Conservation (phyloP, 2,329 filamentous ascomycete species). For the Truncatella angustata region DNA sequence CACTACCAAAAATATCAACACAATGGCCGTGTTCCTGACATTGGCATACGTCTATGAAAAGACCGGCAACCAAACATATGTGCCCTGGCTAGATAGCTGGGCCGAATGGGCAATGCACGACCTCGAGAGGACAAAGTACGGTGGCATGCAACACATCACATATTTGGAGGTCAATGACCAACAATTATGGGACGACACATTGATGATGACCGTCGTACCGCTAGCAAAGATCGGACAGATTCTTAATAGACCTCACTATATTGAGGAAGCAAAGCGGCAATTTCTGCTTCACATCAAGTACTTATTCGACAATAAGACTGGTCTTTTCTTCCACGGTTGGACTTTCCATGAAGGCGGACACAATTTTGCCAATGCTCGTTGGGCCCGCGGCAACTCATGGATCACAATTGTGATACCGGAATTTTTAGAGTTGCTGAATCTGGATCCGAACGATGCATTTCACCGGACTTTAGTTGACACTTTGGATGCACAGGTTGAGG, state of each 20-base stretch:
- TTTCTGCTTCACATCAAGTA: conserved; percentile 79
- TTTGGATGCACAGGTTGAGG: conserved; percentile 66
- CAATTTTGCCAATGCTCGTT: conserved; percentile 57
- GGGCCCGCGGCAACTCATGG: conserved; percentile 68
- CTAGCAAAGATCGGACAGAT: conserved; percentile 76
- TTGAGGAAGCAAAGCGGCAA: conserved; percentile 75
- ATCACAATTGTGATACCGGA: conserved; percentile 82
- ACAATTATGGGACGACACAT: conserved; percentile 81
- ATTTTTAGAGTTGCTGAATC: conserved; percentile 70
- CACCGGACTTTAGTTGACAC: conserved; percentile 59
- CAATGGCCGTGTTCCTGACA: conserved; percentile 76
- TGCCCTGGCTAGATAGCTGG: conserved; percentile 78
- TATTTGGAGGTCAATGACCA: conserved; percentile 69
- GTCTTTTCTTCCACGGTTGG: conserved; percentile 82
- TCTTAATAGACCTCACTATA: conserved; percentile 67
- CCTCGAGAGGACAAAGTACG: conserved; percentile 67
- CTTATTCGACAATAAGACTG: conserved; percentile 68
- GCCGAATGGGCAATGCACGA: conserved; percentile 82
- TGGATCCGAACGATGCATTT: conserved; percentile 62
- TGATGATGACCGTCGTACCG: conserved; percentile 86
- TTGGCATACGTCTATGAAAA: conserved; percentile 77
- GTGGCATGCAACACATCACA: conserved; percentile 73
- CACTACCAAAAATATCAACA: conserved; percentile 85
- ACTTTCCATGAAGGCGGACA: conserved; percentile 67
- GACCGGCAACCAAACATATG: conserved; percentile 64